Percentiles rank a stretch among this genome's conserved stretches.
Evolutionary conservation across 2,329 filamentous ascomycete genomes (phyloP).

Genomic region (Pezicula neosporulosa): DNA sequence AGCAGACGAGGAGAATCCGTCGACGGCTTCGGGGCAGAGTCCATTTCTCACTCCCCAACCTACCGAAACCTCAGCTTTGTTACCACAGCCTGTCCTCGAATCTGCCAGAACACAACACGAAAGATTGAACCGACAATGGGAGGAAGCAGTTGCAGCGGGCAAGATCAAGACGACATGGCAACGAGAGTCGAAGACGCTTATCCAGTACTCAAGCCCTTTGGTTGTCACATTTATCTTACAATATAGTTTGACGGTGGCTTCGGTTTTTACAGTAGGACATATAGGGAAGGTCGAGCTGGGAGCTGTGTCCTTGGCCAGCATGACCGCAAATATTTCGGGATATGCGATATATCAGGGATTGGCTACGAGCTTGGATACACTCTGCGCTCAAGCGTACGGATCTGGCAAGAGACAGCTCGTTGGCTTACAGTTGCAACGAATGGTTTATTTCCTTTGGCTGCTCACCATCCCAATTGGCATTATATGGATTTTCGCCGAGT

Average conservation of each 20-base stretch:
- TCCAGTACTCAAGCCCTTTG: constrained; percentile 66
- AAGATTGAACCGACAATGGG: constrained; percentile 69
- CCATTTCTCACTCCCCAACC: constrained; percentile 21
- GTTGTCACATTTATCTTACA: constrained; percentile 75
- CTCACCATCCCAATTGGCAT: constrained; percentile 70
- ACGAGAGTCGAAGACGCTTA: constrained; percentile 79
- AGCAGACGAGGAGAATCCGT: constrained; percentile 36
- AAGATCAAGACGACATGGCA: constrained; percentile 88
- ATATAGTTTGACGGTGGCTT: constrained; percentile 80
- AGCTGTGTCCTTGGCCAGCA: constrained; percentile 66
- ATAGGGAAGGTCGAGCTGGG: constrained; percentile 69
- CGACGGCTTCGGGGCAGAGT: constrained; percentile 10
- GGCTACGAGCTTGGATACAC: constrained; percentile 84
- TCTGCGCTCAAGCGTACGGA: constrained; percentile 92
- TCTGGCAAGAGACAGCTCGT: constrained; percentile 88
- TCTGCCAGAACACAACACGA: constrained; percentile 47
- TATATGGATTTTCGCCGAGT: constrained; percentile 67
- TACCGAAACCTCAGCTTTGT: constrained; percentile 35
- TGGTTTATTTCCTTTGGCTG: constrained; percentile 72
- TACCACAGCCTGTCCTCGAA: constrained; percentile 34
- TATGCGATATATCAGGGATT: constrained; percentile 80
- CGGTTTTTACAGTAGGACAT: constrained; percentile 74
- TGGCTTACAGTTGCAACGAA: constrained; percentile 76
- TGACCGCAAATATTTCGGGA: constrained; percentile 78
- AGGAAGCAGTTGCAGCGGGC: constrained; percentile 65